Conservation (phyloP, 2,329 filamentous ascomycete genomes). For the Trichoderma harzianum region DNA sequence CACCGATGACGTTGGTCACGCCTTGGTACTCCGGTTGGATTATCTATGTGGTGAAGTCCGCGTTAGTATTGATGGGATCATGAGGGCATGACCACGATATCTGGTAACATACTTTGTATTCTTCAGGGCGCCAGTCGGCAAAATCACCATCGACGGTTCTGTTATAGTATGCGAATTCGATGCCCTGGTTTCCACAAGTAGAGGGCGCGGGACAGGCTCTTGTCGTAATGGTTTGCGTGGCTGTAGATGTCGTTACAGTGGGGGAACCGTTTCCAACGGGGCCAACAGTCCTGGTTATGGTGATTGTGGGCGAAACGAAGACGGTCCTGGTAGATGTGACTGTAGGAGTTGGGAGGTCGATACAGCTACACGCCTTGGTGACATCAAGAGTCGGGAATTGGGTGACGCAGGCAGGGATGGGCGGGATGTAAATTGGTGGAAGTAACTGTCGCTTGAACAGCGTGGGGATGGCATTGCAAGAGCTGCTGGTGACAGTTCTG, state of each 20-base stretch:
- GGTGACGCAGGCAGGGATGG: not conserved
- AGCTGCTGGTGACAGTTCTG: not conserved
- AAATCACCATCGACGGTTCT: not conserved
- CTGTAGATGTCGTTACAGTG: not conserved
- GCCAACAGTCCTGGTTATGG: not conserved
- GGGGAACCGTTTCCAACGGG: not conserved
- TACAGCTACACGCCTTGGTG: not conserved
- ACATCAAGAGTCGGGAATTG: not conserved
- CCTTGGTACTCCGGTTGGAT: not conserved
- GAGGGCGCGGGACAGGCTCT: not conserved
- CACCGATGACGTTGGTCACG: not conserved
- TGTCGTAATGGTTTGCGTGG: not conserved
- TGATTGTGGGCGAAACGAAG: not conserved
- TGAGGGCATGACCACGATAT: too few species aligned
- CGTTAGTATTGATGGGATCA: not conserved
- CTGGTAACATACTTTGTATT: not conserved
- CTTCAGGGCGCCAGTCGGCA: not conserved
- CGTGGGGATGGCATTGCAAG: not conserved
- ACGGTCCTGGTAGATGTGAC: not conserved
- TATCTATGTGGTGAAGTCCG: not conserved
- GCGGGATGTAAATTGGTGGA: not conserved
- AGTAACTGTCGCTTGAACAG: not conserved
- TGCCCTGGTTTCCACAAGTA: conserved; percentile 4
- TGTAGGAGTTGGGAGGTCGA: not conserved
- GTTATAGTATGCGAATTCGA: conserved; percentile 7